A percentile compares a stretch with the other conserved stretches of the same genome.
phyloP scores from a whole-genome alignment of 2,329 filamentous ascomycete species.

The Apiospora rasikravindrae region DNA sequence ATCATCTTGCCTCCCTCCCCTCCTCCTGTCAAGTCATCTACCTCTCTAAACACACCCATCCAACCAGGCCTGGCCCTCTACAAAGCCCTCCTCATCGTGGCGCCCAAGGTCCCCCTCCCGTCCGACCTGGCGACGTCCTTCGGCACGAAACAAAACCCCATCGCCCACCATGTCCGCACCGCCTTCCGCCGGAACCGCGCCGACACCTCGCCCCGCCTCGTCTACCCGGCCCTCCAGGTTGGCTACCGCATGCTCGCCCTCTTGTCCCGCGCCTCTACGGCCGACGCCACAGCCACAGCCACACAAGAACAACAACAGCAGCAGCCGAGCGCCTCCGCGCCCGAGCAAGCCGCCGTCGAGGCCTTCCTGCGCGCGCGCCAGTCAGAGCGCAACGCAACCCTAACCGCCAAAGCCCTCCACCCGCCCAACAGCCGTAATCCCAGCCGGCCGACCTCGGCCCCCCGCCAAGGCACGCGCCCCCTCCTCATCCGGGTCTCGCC shows the following conservation, averaged over 20 bases:
- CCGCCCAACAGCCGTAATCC: conserved; percentile 27
- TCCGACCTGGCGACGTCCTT: conserved; percentile 45
- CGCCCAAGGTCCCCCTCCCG: conserved; percentile 57
- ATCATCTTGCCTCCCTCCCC: conserved; percentile 23
- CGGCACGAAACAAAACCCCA: conserved; percentile 44
- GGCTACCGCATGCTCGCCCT: conserved; percentile 59
- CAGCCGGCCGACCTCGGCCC: conserved; percentile 26
- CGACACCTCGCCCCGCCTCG: conserved; percentile 63
- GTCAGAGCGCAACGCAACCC: conserved; percentile 34
- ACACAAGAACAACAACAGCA: not conserved
- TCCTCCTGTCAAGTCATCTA: not conserved
- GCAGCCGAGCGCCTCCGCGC: conserved; percentile 7
- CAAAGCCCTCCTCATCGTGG: conserved; percentile 69
- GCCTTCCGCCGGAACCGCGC: conserved; percentile 66
- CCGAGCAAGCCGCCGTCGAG: conserved; percentile 49
- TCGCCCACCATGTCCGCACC: conserved; percentile 64
- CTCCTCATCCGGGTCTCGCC: conserved; percentile 39
- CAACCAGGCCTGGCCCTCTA: conserved; percentile 71
- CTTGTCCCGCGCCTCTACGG: conserved; percentile 26
- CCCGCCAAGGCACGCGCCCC: conserved; percentile 32
- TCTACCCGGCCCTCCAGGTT: conserved; percentile 65
- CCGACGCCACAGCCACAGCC: too few species aligned
- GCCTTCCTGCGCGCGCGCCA: conserved; percentile 47
- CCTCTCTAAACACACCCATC: conserved; percentile 18
- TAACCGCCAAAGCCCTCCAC: conserved; percentile 29